Percentiles rank a stretch among this genome's conserved stretches.
Conservation (phyloP, 2,329 filamentous ascomycete genomes). For the Byssochlamys sp. region DNA sequence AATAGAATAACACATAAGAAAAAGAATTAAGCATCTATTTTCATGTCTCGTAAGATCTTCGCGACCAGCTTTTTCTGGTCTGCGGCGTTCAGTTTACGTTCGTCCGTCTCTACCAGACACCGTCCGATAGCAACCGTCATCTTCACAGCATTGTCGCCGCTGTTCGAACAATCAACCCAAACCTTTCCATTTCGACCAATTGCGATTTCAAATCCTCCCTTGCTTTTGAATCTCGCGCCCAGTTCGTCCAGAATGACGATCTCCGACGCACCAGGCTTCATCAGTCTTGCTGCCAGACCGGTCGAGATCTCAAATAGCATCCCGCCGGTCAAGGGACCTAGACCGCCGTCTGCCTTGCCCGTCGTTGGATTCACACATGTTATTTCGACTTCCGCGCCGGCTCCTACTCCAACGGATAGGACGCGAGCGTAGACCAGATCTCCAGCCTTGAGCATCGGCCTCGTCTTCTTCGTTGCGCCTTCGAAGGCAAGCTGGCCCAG, state of each 20-base stretch:
- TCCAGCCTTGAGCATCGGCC: constrained; percentile 64
- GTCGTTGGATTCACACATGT: constrained; percentile 80
- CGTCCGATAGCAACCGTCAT: constrained; percentile 68
- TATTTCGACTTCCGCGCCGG: constrained; percentile 79
- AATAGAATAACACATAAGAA: not conserved
- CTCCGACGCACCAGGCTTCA: constrained; percentile 37
- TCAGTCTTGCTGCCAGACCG: constrained; percentile 69
- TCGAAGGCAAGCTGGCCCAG: constrained; percentile 90
- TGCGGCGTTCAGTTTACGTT: constrained; percentile 37
- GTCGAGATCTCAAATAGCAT: constrained; percentile 77
- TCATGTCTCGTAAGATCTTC: constrained; percentile 34
- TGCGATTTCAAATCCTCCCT: constrained; percentile 74
- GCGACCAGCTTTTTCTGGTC: constrained; percentile 40
- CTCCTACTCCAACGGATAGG: constrained; percentile 63
- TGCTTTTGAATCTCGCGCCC: constrained; percentile 56
- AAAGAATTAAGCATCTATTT: constrained; percentile 19
- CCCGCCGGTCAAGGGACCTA: constrained; percentile 73
- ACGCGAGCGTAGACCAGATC: constrained; percentile 85
- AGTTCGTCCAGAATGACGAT: constrained; percentile 71
- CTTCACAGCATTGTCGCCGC: constrained; percentile 47
- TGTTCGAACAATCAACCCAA: constrained; percentile 69
- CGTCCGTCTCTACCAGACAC: constrained; percentile 69
- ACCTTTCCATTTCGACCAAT: constrained; percentile 85
- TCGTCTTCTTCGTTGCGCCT: constrained; percentile 80
- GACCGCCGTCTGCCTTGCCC: constrained; percentile 78